phyloP scores from a whole-genome alignment of 495 filamentous ascomycete genomes.

The Podospora sp. region DNA sequence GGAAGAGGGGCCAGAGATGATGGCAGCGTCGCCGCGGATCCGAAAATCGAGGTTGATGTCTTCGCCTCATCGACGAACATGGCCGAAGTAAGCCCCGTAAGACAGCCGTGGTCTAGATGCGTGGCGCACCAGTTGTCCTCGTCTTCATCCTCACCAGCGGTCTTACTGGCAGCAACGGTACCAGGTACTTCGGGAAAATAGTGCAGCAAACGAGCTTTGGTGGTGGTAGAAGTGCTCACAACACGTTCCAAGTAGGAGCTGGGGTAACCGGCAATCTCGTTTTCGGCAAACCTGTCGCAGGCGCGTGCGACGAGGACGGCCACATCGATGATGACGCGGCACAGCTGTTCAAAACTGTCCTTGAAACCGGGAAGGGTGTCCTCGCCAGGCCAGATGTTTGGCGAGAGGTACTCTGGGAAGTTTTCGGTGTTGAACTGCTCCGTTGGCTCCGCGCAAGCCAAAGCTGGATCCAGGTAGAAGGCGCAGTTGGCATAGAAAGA shows the following conservation, averaged over 20 bases:
- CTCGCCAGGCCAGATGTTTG: conserved; percentile 82
- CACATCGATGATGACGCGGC: conserved; percentile 81
- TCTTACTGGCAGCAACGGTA: conserved; percentile 19
- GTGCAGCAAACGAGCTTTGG: conserved; percentile 90
- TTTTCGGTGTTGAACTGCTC: conserved; percentile 59
- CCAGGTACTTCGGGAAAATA: conserved; percentile 72
- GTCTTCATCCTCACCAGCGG: conserved; percentile 43
- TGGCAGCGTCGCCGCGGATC: conserved; percentile 26
- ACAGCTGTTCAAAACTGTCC: conserved; percentile 71
- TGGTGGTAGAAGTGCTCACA: conserved; percentile 80
- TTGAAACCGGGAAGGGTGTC: conserved; percentile 72
- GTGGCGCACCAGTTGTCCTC: conserved; percentile 97
- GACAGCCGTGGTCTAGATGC: conserved; percentile 89
- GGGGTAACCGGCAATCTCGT: conserved; percentile 74
- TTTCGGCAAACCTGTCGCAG: conserved; percentile 83
- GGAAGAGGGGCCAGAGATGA: conserved; percentile 55
- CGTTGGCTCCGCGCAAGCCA: conserved; percentile 62
- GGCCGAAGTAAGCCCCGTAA: conserved; percentile 90
- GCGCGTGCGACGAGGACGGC: conserved; percentile 83
- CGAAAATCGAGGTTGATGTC: conserved; percentile 44
- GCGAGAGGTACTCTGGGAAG: conserved; percentile 60
- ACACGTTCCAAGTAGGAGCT: conserved; percentile 80
- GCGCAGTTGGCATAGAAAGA: conserved; percentile 97
- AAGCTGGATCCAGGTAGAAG: conserved; percentile 73
- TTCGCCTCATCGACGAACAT: conserved; percentile 89